A percentile compares a stretch with the other conserved stretches of the same genome.
Conservation (phyloP, 768 basidiomycete species). For the Strobilomyces dryophilus region DNA sequence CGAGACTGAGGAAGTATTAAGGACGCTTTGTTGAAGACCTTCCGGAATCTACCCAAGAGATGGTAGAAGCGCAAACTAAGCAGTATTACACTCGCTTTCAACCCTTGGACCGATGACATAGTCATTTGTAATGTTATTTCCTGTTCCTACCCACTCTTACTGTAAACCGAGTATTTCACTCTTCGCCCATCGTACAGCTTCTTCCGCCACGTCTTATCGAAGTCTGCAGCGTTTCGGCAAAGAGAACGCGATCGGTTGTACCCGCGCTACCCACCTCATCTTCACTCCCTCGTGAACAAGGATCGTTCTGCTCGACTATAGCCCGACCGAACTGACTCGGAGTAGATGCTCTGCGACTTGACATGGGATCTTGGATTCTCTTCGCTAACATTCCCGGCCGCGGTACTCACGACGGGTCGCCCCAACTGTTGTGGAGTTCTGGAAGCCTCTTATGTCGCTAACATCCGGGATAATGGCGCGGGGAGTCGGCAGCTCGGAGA, state of each 20-base stretch:
- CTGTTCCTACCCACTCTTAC: neutral
- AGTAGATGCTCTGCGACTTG: neutral
- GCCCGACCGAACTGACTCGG: neutral
- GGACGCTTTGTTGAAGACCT: conserved; percentile 81
- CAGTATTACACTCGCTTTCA: conserved; percentile 83
- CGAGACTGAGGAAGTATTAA: conserved; percentile 27
- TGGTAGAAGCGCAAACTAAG: conserved; percentile 82
- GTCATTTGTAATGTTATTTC: neutral
- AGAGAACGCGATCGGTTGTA: neutral
- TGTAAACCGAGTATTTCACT: conserved; percentile 5
- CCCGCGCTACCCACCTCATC: neutral
- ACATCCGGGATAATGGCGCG: neutral
- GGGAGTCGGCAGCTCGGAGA: neutral
- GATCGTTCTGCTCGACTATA: neutral
- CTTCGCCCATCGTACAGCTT: neutral
- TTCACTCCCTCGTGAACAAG: neutral
- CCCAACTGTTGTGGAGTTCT: neutral
- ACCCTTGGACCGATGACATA: conserved; percentile 42
- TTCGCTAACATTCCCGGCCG: neutral
- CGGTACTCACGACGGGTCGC: neutral
- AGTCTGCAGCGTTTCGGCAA: neutral
- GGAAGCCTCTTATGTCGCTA: neutral
- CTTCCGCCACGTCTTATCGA: neutral
- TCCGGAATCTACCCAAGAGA: conserved; percentile 92
- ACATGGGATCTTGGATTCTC: neutral